A percentile compares a stretch with the other conserved stretches of the same genome.
Evolutionary conservation across 805 yeast species (phyloP).

Genomic region (Sugiyamaella floridensis): DNA sequence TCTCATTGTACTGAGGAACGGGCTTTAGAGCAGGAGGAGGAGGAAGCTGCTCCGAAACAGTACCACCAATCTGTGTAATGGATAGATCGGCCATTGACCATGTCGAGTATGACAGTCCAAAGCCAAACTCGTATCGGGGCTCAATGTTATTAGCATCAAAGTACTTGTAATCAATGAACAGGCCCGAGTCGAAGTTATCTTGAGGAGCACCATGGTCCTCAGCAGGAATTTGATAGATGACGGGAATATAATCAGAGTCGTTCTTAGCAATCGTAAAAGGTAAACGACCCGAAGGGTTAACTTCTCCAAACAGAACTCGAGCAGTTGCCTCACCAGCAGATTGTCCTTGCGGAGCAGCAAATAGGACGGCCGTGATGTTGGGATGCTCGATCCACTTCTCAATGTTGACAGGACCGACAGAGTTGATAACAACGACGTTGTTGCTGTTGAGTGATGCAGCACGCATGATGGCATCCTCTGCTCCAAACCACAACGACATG

Average conservation of each 20-base stretch:
- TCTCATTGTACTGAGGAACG: constrained; percentile 21
- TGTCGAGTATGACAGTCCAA: constrained; percentile 50
- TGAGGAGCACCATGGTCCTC: constrained; percentile 32
- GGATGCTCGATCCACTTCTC: constrained; percentile 51
- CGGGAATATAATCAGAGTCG: constrained; percentile 41
- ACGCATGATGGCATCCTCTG: constrained; percentile 44
- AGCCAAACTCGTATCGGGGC: constrained; percentile 58
- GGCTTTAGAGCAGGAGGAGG: constrained; percentile 36
- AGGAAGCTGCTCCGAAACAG: constrained; percentile 40
- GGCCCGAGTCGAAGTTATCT: constrained; percentile 35
- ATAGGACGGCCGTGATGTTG: constrained; percentile 52
- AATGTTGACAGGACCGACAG: constrained; percentile 56
- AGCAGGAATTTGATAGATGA: constrained; percentile 33
- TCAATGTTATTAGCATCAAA: constrained; percentile 50
- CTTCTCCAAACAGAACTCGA: constrained; percentile 52
- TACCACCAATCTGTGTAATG: constrained; percentile 34
- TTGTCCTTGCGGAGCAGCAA: constrained; percentile 51
- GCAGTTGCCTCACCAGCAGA: constrained; percentile 51
- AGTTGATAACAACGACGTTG: constrained; percentile 50
- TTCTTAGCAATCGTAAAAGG: constrained; percentile 59
- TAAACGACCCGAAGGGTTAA: constrained; percentile 53
- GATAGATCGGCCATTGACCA: constrained; percentile 33
- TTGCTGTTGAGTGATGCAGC: constrained; percentile 46
- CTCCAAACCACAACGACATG: constrained; percentile 49
- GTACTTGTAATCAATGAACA: constrained; percentile 49